Percentiles rank a stretch among this genome's conserved stretches.
Evolutionary conservation across 2,329 filamentous ascomycete species (phyloP).

Genomic region (Paramyrothecium roridum): DNA sequence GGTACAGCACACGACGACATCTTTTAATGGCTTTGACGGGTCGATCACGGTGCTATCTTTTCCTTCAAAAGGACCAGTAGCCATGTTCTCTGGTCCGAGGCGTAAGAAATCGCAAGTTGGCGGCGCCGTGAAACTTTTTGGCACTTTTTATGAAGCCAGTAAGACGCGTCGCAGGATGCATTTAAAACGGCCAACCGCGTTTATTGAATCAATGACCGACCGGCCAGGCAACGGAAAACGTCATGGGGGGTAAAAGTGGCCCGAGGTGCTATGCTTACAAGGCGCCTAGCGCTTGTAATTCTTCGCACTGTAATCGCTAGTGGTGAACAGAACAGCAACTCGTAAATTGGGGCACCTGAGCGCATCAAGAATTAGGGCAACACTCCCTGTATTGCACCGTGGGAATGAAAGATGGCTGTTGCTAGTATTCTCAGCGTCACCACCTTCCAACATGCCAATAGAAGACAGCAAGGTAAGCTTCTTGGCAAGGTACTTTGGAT

Average conservation of each 20-base stretch:
- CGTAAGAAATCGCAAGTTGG: background rate
- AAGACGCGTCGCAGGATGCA: background rate
- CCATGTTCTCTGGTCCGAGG: slow-evolving; percentile 15
- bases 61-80: slow-evolving; percentile 21
- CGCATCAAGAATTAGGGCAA: no score
- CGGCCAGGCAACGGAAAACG: background rate
- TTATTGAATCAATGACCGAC: background rate
- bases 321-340: no score
- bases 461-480: no score
- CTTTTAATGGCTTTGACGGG: slow-evolving; percentile 61
- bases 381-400: no score
- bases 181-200: background rate
- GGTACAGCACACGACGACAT: slow-evolving; percentile 82
- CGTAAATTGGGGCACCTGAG: no score
- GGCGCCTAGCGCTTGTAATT: no score
- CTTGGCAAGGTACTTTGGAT: no score
- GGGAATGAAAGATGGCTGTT: no score
- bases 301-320: no score
- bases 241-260: background rate
- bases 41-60: slow-evolving; percentile 39
- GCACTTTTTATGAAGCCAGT: background rate
- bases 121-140: background rate
- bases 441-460: no score
- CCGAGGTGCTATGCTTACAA: no score
- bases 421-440: no score